Percentiles rank a stretch among this genome's conserved stretches.
phyloP scores from a whole-genome alignment of 768 basidiomycete genomes.

The Leucocoprinus sp. region DNA sequence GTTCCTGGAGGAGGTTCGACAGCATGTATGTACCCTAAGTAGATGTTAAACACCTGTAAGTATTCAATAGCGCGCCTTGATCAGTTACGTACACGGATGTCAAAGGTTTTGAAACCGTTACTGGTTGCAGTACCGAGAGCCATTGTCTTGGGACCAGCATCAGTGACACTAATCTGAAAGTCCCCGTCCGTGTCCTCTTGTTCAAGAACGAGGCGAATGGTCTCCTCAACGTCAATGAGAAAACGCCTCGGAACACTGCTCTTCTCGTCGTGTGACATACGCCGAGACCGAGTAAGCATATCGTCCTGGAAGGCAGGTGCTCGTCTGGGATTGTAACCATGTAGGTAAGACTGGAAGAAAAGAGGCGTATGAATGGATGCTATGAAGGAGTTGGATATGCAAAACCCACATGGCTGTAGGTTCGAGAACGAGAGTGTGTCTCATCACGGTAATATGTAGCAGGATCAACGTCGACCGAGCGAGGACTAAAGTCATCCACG shows the following conservation, averaged over 20 bases:
- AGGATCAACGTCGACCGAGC: slow-evolving; percentile 56
- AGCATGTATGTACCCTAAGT: slow-evolving; percentile 96
- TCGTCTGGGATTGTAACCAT: slow-evolving; percentile 64
- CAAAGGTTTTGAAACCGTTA: slow-evolving; percentile 97
- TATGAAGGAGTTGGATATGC: background rate
- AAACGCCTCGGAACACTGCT: slow-evolving; percentile 82
- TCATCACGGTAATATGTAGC: slow-evolving; percentile 77
- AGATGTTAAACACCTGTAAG: background rate
- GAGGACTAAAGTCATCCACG: slow-evolving; percentile 48
- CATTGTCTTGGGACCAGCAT: slow-evolving; percentile 95
- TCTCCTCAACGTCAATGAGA: slow-evolving; percentile 96
- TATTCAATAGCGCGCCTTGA: background rate
- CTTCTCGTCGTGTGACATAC: slow-evolving; percentile 93
- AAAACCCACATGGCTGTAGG: slow-evolving; percentile 73
- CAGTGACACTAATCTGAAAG: slow-evolving; percentile 93
- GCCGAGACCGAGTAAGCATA: slow-evolving; percentile 60
- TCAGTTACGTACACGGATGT: slow-evolving; percentile 64
- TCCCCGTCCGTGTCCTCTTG: slow-evolving; percentile 98
- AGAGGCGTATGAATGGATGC: slow-evolving; percentile 11
- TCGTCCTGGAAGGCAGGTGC: slow-evolving; percentile 72
- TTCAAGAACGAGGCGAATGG: slow-evolving; percentile 90
- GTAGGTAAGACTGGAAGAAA: slow-evolving; percentile 50
- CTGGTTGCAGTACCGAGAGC: slow-evolving; percentile 93
- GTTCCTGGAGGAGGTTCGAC: slow-evolving; percentile 96
- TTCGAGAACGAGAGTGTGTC: slow-evolving; percentile 72